Conservation (phyloP, 768 basidiomycete genomes). For the Cytidiella melzeri region DNA sequence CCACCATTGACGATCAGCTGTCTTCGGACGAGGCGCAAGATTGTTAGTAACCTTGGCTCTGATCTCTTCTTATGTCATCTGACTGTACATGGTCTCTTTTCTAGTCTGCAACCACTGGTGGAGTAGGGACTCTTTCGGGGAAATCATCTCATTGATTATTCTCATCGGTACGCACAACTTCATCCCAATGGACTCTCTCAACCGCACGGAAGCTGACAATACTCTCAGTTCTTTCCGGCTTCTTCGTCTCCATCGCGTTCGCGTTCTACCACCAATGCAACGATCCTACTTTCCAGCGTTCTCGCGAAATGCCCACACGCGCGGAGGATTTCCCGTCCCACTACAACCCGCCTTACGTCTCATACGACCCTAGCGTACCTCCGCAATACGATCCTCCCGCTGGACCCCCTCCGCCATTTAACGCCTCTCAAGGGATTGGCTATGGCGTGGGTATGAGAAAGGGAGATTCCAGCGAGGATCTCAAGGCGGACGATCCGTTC, state of each 20-base stretch:
- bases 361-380: constrained; percentile 16
- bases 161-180: constrained; percentile 43
- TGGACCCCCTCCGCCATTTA: constrained; percentile 13
- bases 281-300: constrained; percentile 55
- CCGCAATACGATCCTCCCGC: constrained; percentile 24
- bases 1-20: constrained; percentile 16
- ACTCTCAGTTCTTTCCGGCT: constrained; percentile 41
- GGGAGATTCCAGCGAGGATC: constrained; percentile 17
- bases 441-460: constrained; percentile 27
- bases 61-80: neutral
- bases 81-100: constrained; percentile 11
- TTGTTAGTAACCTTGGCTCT: constrained; percentile 34
- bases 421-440: constrained; percentile 32
- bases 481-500: constrained; percentile 48
- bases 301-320: constrained; percentile 35
- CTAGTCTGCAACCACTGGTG: constrained; percentile 60
- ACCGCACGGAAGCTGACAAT: neutral
- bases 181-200: neutral
- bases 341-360: constrained; percentile 55
- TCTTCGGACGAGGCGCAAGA: constrained; percentile 31
- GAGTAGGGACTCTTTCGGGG: constrained; percentile 59
- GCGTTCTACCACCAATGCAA: constrained; percentile 70
- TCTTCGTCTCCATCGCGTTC: constrained; percentile 66
- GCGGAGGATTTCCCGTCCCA: constrained; percentile 36
- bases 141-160: constrained; percentile 59